These are phyloP conservation scores for Penicillium corylophilum DNA, from an alignment of 2,329 filamentous ascomycete genomes.

Conservation along the genomic window DNA sequence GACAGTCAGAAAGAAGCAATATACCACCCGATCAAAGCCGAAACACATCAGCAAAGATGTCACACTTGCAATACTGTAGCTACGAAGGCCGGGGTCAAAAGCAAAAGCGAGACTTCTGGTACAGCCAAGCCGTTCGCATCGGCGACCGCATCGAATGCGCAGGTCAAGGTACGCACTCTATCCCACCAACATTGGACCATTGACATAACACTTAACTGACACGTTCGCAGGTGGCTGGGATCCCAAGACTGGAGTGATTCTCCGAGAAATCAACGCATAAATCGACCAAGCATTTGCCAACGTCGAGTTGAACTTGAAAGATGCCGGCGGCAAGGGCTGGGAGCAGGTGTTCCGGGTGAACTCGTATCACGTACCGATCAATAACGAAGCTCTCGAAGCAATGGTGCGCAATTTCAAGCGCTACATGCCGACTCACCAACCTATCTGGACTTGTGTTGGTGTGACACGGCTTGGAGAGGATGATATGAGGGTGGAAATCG, in stretches of 20 bases:
- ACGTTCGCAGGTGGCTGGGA: constrained; percentile 37
- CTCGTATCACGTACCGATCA: constrained; percentile 48
- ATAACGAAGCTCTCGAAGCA: constrained; percentile 37
- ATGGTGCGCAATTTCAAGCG: constrained; percentile 52
- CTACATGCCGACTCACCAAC: constrained; percentile 54
- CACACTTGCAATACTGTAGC: constrained; percentile 39
- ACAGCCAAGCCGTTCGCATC: constrained; percentile 52
- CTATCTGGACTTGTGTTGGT: constrained; percentile 56
- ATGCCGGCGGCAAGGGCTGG: constrained; percentile 53
- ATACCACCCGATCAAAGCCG: neutral
- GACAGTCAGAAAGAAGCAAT: too few relatives aligned
- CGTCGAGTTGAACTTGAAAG: constrained; percentile 52
- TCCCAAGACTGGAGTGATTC: constrained; percentile 21
- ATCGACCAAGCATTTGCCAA: constrained; percentile 58
- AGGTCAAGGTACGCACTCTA: constrained; percentile 24
- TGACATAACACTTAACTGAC: neutral
- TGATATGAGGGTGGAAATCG: constrained; percentile 60
- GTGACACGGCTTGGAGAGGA: constrained; percentile 50
- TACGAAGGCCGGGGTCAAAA: constrained; percentile 42
- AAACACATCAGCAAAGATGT: constrained; percentile 24
- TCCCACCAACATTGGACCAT: neutral
- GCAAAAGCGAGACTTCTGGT: constrained; percentile 35
- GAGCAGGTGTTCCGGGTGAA: constrained; percentile 52
- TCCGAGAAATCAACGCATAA: constrained; percentile 44
- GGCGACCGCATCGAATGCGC: constrained; percentile 49